phyloP scores from a whole-genome alignment of 208 protist species.

The Acanthamoeba quina region DNA sequence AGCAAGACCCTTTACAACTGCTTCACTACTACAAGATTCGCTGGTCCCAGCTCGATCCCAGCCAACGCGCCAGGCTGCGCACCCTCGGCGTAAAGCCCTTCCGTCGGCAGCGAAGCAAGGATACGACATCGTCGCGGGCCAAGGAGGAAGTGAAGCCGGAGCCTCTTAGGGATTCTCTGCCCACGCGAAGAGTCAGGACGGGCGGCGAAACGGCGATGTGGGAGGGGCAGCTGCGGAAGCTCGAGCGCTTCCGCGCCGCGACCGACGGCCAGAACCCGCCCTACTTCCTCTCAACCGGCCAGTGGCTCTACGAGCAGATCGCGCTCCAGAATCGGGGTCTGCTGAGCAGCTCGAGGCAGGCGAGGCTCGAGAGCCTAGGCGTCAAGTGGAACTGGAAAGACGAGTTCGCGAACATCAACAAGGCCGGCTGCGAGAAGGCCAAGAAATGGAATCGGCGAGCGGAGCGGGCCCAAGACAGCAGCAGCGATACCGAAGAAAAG shows the following conservation, averaged over 20 bases:
- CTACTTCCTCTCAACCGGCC: background rate
- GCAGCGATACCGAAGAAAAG: background rate
- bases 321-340: background rate
- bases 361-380: background rate
- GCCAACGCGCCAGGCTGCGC: background rate
- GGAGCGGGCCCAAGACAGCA: background rate
- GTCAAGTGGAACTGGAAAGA: background rate
- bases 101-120: background rate
- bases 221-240: background rate
- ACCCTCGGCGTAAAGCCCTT: background rate
- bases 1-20: background rate
- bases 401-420: background rate
- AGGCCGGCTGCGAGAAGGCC: too few relatives aligned
- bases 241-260: background rate
- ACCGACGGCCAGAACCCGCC: constrained; percentile 3
- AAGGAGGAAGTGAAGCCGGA: background rate
- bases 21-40: background rate
- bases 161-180: too few relatives aligned
- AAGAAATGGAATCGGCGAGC: too few relatives aligned
- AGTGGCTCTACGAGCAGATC: constrained; percentile 15
- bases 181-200: background rate
- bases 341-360: background rate
- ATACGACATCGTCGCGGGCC: background rate
- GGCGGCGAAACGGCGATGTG: background rate
- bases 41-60: background rate